These are phyloP conservation scores for Posidonia oceanica DNA, from an alignment of 116 monocot species.

Conservation along the genomic window DNA sequence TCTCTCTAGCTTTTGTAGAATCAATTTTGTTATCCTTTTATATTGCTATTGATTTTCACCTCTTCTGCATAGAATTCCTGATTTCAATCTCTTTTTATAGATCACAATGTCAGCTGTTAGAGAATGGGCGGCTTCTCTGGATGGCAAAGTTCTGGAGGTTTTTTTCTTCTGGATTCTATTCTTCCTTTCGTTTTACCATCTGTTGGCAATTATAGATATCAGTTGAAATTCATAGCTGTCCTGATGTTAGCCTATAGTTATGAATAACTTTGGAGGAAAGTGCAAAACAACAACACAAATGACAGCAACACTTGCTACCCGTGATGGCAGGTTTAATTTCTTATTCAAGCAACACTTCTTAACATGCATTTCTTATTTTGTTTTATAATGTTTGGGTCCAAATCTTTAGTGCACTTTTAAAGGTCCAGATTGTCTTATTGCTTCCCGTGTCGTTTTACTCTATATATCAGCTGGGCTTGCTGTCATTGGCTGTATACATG, in stretches of 20 bases:
- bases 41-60: background rate
- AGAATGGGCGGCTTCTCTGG: constrained; percentile 94
- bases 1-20: too few species aligned
- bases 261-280: constrained; percentile 55
- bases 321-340: constrained; percentile 8
- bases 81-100: constrained; percentile 14
- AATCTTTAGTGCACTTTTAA: constrained; percentile 18
- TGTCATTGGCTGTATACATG: constrained; percentile 50
- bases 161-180: background rate
- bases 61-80: background rate
- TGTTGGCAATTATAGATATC: background rate
- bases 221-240: background rate
- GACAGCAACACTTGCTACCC: constrained; percentile 40
- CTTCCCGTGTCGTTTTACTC: constrained; percentile 38
- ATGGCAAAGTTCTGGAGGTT: constrained; percentile 68
- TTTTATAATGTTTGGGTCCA: background rate
- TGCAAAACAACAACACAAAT: constrained; percentile 79
- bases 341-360: background rate
- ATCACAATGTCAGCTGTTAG: constrained; percentile 94
- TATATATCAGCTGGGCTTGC: constrained; percentile 59
- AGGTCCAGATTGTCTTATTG: constrained; percentile 20
- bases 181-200: background rate
- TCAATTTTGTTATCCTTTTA: too few species aligned
- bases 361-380: background rate
- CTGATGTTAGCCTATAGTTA: constrained; percentile 46